These are phyloP conservation scores for Abrus pulchellus DNA, from an alignment of 306 rosid genomes.

Conservation along the genomic window DNA sequence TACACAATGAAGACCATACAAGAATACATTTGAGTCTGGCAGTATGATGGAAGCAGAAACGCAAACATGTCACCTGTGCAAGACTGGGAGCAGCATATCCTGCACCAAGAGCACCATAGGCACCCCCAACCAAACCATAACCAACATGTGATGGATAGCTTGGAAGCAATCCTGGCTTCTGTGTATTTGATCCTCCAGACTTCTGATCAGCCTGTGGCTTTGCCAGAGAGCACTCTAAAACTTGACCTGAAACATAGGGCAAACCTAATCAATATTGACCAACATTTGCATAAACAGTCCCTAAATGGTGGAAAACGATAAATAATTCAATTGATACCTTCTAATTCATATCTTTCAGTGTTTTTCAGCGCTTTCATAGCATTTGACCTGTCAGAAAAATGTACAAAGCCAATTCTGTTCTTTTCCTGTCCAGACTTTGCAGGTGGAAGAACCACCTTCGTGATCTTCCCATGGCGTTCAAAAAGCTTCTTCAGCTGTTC, in stretches of 20 bases:
- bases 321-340: slow-evolving; percentile 58
- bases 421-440: slow-evolving; percentile 88
- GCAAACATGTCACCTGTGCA: slow-evolving; percentile 66
- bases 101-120: slow-evolving; percentile 80
- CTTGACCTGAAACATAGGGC: slow-evolving; percentile 68
- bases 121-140: slow-evolving; percentile 79
- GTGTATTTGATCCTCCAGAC: slow-evolving; percentile 71
- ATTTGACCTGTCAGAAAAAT: slow-evolving; percentile 90
- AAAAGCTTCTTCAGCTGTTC: slow-evolving; percentile 87
- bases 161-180: slow-evolving; percentile 82
- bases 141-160: slow-evolving; percentile 81
- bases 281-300: slow-evolving; percentile 25
- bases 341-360: slow-evolving; percentile 90
- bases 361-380: slow-evolving; percentile 96
- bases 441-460: slow-evolving; percentile 96
- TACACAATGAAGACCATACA: slow-evolving; percentile 11
- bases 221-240: slow-evolving; percentile 93
- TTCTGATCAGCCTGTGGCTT: slow-evolving; percentile 95
- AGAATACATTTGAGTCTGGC: slow-evolving; percentile 25
- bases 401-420: slow-evolving; percentile 94
- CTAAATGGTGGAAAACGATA: not conserved
- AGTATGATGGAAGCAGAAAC: slow-evolving; percentile 26
- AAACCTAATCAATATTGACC: slow-evolving; percentile 37
- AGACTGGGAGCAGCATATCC: slow-evolving; percentile 82
- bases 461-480: slow-evolving; percentile 94